phyloP scores from a whole-genome alignment of 1,139 yeast genomes.

The Pichia sp. region DNA sequence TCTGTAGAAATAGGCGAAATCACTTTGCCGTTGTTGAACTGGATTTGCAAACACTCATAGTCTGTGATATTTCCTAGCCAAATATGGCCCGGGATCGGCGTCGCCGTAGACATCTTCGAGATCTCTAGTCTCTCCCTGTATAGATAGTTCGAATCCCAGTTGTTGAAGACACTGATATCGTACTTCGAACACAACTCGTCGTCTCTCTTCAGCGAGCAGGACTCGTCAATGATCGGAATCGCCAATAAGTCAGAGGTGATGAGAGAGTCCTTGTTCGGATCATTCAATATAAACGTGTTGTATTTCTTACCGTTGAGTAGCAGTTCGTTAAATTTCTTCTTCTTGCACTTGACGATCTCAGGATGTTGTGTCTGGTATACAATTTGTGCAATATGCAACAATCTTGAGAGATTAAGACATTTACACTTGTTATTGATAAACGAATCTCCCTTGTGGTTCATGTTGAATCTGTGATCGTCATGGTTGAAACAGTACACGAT shows the following conservation, averaged over 20 bases:
- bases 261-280: conserved; percentile 20
- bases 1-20: conserved; percentile 4
- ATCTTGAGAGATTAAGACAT: conserved; percentile 45
- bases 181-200: conserved; percentile 31
- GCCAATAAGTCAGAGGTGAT: conserved; percentile 26
- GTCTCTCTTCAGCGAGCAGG: conserved; percentile 23
- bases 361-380: conserved; percentile 35
- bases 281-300: conserved; percentile 30
- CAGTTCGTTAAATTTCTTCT: background rate
- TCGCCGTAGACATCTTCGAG: conserved; percentile 79
- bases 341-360: conserved; percentile 20
- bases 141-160: conserved; percentile 74
- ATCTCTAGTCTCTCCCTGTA: conserved; percentile 80
- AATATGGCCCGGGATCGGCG: conserved; percentile 46
- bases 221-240: conserved; percentile 25
- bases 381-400: conserved; percentile 56
- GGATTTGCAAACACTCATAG: conserved; percentile 38
- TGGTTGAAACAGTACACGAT: conserved; percentile 56
- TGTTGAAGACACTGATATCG: conserved; percentile 37
- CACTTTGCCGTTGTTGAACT: conserved; percentile 17
- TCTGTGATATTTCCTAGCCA: conserved; percentile 82
- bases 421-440: conserved; percentile 29
- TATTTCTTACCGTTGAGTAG: conserved; percentile 21
- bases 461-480: conserved; percentile 24
- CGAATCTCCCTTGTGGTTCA: conserved; percentile 2